Conservation (phyloP, 768 basidiomycete species). For the Lactifluus volemus region DNA sequence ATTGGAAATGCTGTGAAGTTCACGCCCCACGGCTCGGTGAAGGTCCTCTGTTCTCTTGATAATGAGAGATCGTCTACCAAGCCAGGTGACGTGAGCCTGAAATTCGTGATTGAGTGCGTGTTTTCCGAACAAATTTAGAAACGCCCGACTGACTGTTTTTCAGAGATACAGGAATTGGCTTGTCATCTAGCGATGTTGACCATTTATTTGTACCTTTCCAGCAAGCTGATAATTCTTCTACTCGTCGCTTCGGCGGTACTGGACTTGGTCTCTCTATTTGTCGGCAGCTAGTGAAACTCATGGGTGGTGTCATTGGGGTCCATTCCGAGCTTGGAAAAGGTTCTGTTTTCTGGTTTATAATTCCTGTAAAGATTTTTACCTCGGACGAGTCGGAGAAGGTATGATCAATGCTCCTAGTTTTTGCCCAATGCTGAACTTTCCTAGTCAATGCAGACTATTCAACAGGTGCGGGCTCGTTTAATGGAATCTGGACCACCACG, state of each 20-base stretch:
- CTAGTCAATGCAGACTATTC: constrained; percentile 41
- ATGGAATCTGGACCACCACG: constrained; percentile 37
- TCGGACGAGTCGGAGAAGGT: constrained; percentile 53
- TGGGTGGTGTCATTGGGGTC: constrained; percentile 67
- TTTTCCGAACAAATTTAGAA: neutral
- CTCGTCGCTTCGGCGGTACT: constrained; percentile 70
- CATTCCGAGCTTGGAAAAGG: constrained; percentile 55
- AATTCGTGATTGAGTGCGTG: constrained; percentile 54
- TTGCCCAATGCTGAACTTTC: neutral
- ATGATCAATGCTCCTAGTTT: neutral
- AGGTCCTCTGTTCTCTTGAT: constrained; percentile 53
- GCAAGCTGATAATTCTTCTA: constrained; percentile 73
- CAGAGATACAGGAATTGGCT: constrained; percentile 67
- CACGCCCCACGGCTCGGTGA: constrained; percentile 53
- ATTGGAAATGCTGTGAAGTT: constrained; percentile 76
- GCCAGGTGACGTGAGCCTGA: constrained; percentile 41
- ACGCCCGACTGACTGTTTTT: neutral
- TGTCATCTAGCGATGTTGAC: constrained; percentile 57
- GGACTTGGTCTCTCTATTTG: constrained; percentile 70
- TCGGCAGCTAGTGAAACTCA: constrained; percentile 63
- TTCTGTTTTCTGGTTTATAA: constrained; percentile 66
- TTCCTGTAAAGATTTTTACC: constrained; percentile 52
- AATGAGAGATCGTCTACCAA: constrained; percentile 25
- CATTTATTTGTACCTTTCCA: constrained; percentile 67
- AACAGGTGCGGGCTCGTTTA: constrained; percentile 39